Percentiles rank a stretch among this genome's conserved stretches.
These are phyloP conservation scores for Tilletiaria anomala DNA, from an alignment of 1,284 basidiomycete species.

Conservation along the genomic window DNA sequence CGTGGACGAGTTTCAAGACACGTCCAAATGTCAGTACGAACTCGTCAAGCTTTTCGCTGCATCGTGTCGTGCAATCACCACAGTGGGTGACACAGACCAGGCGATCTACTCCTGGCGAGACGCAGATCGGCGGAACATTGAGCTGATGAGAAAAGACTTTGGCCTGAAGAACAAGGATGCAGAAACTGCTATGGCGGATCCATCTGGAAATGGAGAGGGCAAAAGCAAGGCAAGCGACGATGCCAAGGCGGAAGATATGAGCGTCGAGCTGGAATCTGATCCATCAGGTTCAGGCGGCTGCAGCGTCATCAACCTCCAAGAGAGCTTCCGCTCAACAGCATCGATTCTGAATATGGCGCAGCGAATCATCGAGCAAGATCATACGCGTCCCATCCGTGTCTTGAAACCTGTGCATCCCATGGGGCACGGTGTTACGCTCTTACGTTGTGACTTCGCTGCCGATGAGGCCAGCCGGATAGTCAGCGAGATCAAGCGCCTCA, in stretches of 20 bases:
- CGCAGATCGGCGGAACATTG: constrained; percentile 44
- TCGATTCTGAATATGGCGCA: constrained; percentile 61
- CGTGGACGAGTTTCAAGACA: constrained; percentile 87
- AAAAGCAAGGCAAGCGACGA: no score
- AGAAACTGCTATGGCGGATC: no score
- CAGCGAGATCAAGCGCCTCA: constrained; percentile 60
- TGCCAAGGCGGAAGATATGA: constrained; percentile 43
- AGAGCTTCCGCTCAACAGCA: constrained; percentile 75
- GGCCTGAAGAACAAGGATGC: no score
- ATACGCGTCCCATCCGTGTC: background rate
- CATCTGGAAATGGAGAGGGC: constrained; percentile 19
- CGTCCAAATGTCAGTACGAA: constrained; percentile 70
- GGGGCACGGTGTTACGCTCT: constrained; percentile 45
- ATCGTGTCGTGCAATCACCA: constrained; percentile 46
- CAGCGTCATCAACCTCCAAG: constrained; percentile 61
- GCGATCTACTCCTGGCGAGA: constrained; percentile 75
- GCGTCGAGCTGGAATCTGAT: no score
- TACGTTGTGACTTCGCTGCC: constrained; percentile 10
- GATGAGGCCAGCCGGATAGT: constrained; percentile 47
- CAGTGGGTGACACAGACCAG: constrained; percentile 86
- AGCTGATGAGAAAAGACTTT: constrained; percentile 26
- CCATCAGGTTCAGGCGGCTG: no score
- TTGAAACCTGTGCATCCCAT: constrained; percentile 44
- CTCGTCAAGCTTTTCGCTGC: constrained; percentile 51
- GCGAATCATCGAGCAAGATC: constrained; percentile 68